Evolutionary conservation across 2,329 filamentous ascomycete species (phyloP), one percentile per base, ranked within the genome.

Genomic region (Verticillium nubilum): DNA sequence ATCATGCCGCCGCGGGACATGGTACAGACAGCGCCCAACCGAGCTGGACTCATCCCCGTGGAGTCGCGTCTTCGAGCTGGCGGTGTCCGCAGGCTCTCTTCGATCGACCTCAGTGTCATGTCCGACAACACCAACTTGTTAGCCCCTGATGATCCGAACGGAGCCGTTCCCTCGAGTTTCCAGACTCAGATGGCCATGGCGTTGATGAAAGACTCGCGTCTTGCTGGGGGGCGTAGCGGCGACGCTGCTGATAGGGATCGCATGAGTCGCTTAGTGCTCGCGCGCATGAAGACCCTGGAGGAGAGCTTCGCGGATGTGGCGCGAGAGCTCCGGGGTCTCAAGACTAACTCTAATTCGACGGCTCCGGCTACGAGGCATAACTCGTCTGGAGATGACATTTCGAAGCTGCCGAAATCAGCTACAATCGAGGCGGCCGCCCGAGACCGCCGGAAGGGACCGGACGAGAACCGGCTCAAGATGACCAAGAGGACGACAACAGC

Each of bases 281-380:
- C 92, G 9, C 82, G 92, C 33, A 97, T 97, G 92, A 95, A 95
- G 72, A 94, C 89, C 7, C 80, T 98, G 2, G 93, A 98, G 71
- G 92, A 96, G 73, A 89, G 92, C 15, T 94, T 98, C 72, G 84
- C 89, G 2, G 91, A 97, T 61, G 88, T 96, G n/a, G 84, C 92
- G 59, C 86, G 85, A 63, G 91, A 95, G 72, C 88, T 96, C 71
- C 86, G 90, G 62, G 85, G 86, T 63, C 75, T 84, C 70, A 84
- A 78, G 73, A 73, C 72, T 63, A 74, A 72, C 54, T 70, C 73
- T 54, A 76, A 73, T 42, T 77, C 75, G 29, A 78, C 75, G n/a
- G 73, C 73, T 33, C 76, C 78, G 3, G 76, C 78, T 2, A 82
- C 81, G 6, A 75, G 78, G 28, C 76, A 79, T 57, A 84, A 82